These are phyloP conservation scores for Cinchona pubescens DNA, from an alignment of 257 asterid species.

Conservation along the genomic window DNA sequence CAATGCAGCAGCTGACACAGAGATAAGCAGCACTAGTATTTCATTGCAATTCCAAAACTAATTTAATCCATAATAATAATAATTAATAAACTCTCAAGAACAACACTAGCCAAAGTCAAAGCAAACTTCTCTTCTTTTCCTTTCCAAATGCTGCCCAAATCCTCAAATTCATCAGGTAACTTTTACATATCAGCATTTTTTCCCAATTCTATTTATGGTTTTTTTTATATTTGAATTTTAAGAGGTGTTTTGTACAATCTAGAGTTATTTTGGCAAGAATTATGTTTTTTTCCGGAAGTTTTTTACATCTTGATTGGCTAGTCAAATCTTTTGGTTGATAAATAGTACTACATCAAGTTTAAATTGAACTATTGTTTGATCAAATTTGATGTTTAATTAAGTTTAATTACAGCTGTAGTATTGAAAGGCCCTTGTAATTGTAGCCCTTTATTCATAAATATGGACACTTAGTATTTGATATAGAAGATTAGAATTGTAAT, in stretches of 20 bases:
- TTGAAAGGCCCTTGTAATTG: no score
- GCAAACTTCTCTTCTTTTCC: constrained; percentile 24
- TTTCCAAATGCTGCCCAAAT: constrained; percentile 26
- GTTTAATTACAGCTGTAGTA: no score
- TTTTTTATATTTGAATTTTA: background rate
- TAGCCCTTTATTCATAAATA: no score
- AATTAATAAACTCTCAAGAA: constrained; percentile 19
- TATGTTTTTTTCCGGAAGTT: background rate
- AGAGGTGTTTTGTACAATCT: background rate
- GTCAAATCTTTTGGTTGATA: background rate
- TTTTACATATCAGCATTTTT: background rate
- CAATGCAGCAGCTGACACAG: constrained; percentile 40
- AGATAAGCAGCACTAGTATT: constrained; percentile 32
- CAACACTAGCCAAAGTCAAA: constrained; percentile 5
- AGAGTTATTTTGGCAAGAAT: background rate
- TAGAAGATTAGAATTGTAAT: no score
- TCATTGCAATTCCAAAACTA: constrained; percentile 24
- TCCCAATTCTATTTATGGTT: background rate
- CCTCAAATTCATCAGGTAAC: constrained; percentile 49
- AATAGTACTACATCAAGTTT: no score
- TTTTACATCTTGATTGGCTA: background rate
- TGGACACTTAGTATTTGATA: no score
- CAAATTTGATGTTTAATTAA: no score
- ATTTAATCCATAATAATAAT: constrained; percentile 14
- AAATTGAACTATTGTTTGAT: no score